These are phyloP conservation scores for Fusarium liriodendri DNA, from an alignment of 2,329 filamentous ascomycete species.

Conservation along the genomic window DNA sequence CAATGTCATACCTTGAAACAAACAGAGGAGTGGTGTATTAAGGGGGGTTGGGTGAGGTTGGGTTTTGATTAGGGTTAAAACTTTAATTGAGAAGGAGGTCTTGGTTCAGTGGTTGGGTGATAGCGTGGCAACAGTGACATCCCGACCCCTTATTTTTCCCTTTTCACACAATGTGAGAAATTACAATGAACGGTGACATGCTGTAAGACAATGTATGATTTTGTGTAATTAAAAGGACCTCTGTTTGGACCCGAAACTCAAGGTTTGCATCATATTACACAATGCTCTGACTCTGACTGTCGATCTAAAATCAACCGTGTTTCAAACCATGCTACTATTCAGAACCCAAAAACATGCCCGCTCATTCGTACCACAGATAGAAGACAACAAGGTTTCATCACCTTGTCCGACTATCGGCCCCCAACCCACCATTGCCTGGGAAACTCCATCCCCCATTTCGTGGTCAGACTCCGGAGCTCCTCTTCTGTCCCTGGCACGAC, in stretches of 20 bases:
- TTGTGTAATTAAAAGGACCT: neutral
- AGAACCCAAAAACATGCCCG: neutral
- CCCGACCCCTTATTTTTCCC: neutral
- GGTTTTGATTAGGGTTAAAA: neutral
- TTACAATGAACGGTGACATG: neutral
- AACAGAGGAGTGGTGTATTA: neutral
- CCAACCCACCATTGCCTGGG: constrained; percentile 50
- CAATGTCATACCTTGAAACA: neutral
- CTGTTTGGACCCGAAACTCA: neutral
- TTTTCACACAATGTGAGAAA: neutral
- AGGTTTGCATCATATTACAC: neutral
- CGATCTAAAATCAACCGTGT: neutral
- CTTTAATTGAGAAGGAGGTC: neutral
- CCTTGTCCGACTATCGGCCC: neutral
- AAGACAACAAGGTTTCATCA: neutral
- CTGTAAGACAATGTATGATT: neutral
- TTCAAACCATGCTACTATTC: neutral
- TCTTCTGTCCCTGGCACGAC: constrained; percentile 50
- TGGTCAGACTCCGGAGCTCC: constrained; percentile 47
- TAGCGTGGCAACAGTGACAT: neutral
- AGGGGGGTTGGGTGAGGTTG: neutral
- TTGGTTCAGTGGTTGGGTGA: neutral
- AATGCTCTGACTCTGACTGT: neutral
- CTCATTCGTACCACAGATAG: neutral
- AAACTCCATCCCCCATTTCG: constrained; percentile 53